phyloP scores from a whole-genome alignment of 768 basidiomycete genomes.

The Naganishia vishniacii region DNA sequence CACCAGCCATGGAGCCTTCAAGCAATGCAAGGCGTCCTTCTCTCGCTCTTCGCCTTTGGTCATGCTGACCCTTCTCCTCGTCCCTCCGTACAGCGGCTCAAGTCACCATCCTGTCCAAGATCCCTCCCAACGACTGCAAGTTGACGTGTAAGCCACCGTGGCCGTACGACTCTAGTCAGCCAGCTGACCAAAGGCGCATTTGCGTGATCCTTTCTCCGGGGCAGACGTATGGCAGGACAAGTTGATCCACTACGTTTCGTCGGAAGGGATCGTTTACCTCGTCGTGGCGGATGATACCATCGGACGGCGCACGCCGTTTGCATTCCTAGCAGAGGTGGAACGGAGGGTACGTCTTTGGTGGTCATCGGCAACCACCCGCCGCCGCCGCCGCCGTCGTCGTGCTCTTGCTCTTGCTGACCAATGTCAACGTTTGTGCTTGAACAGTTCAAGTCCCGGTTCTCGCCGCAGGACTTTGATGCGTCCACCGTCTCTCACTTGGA shows the following conservation, averaged over 20 bases:
- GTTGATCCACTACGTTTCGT: constrained; percentile 88
- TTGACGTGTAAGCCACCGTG: constrained; percentile 45
- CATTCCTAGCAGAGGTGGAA: constrained; percentile 81
- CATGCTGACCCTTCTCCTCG: neutral
- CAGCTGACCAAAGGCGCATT: neutral
- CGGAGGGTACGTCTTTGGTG: constrained; percentile 52
- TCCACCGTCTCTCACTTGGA: constrained; percentile 37
- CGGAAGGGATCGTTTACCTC: constrained; percentile 77
- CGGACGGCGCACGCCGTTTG: constrained; percentile 87
- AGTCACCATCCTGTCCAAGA: constrained; percentile 79
- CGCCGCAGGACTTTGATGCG: constrained; percentile 45
- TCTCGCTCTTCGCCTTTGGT: neutral
- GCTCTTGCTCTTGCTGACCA: neutral
- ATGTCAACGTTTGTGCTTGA: neutral
- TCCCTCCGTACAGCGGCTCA: constrained; percentile 45
- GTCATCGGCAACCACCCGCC: too few species aligned
- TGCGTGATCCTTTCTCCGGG: neutral
- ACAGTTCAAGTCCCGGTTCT: constrained; percentile 48
- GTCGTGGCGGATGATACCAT: constrained; percentile 92
- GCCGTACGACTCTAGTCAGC: too few species aligned
- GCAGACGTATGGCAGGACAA: constrained; percentile 58
- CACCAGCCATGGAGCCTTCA: constrained; percentile 75
- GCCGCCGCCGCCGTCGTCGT: too few species aligned
- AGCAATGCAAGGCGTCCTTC: constrained; percentile 63
- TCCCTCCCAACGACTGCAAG: constrained; percentile 79